A percentile compares a stretch with the other conserved stretches of the same genome.
Conservation (phyloP, 2,329 filamentous ascomycete species). For the Pseudohalonectria lignicola region DNA sequence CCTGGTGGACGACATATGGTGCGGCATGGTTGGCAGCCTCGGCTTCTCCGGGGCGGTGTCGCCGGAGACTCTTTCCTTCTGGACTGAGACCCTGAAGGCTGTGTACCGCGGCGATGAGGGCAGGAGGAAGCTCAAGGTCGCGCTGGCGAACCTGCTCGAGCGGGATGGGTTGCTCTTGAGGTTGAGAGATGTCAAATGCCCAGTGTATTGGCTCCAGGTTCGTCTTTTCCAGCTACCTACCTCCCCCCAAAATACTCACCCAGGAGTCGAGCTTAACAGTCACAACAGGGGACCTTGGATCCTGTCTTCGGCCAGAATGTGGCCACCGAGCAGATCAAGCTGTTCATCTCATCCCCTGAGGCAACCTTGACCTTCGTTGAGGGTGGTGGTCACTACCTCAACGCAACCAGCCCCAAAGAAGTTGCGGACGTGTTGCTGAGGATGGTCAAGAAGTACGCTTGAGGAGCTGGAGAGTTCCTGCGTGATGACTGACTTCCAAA, state of each 20-base stretch:
- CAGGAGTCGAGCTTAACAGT: not conserved
- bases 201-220: constrained; percentile 37
- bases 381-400: constrained; percentile 36
- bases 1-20: constrained; percentile 32
- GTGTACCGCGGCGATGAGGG: constrained; percentile 39
- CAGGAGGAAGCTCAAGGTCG: constrained; percentile 33
- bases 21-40: constrained; percentile 29
- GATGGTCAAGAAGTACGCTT: constrained; percentile 22
- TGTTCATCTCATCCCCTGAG: constrained; percentile 34
- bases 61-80: constrained; percentile 27
- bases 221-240: not conserved
- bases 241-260: too few relatives aligned
- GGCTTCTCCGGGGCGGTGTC: constrained; percentile 32
- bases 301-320: constrained; percentile 27
- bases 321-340: constrained; percentile 35
- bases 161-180: constrained; percentile 35
- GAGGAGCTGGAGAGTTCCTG: too few relatives aligned
- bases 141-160: constrained; percentile 30
- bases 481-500: too few relatives aligned
- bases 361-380: constrained; percentile 30
- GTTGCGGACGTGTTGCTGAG: constrained; percentile 30
- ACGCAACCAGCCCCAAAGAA: constrained; percentile 34
- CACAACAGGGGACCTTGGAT: constrained; percentile 31
- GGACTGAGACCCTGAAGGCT: constrained; percentile 30
- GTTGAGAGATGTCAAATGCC: constrained; percentile 34